A percentile compares a stretch with the other conserved stretches of the same genome.
Conservation (phyloP, 768 basidiomycete genomes). For the Xerocomellus intermedius region DNA sequence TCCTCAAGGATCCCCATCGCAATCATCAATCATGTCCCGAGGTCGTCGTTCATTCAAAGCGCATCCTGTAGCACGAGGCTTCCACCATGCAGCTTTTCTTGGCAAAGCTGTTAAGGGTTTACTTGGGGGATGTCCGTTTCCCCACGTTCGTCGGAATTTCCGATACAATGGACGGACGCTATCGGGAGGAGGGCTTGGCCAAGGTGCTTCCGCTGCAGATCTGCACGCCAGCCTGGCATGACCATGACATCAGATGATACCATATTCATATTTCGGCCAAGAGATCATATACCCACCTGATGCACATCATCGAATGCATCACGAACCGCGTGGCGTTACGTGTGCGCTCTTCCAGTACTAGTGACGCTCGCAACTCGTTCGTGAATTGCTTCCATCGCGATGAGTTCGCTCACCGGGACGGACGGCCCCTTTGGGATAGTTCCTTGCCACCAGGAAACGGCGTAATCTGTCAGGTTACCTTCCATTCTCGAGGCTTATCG, state of each 20-base stretch:
- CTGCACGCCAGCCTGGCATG: neutral
- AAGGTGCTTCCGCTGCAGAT: conserved; percentile 3
- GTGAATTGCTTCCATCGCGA: neutral
- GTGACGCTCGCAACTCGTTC: neutral
- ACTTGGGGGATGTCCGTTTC: neutral
- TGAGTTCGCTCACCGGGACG: neutral
- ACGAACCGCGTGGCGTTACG: neutral
- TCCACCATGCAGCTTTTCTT: neutral
- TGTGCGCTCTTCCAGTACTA: no score
- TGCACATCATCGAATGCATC: neutral
- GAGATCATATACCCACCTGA: neutral
- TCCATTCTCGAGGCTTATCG: neutral
- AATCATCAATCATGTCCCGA: neutral
- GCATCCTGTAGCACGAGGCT: neutral
- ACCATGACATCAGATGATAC: neutral
- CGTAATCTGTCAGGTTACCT: neutral
- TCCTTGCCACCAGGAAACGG: neutral
- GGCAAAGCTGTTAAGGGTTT: neutral
- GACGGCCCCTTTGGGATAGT: neutral
- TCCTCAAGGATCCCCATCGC: neutral
- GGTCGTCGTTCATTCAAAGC: neutral
- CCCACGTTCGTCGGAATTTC: neutral
- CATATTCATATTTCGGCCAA: neutral
- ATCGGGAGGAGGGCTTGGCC: neutral
- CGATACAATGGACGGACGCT: neutral